These are phyloP conservation scores for Salix udensis DNA, from an alignment of 345 rosid genomes.

Conservation along the genomic window DNA sequence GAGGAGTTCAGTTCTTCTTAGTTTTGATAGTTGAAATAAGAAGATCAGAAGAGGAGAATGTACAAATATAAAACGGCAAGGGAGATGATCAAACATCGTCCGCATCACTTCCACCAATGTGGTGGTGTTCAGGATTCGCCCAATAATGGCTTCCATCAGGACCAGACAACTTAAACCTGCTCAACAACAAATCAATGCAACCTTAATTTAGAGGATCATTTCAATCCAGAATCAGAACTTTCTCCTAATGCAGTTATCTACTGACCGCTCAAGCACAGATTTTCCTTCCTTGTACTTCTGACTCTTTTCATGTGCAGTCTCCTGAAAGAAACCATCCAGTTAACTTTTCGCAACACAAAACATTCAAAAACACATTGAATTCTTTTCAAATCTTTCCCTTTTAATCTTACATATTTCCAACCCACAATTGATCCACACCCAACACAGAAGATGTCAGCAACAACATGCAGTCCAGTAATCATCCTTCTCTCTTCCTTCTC, in stretches of 20 bases:
- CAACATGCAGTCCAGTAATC: slow-evolving; percentile 87
- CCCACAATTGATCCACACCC: slow-evolving; percentile 95
- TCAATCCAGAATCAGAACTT: slow-evolving; percentile 6
- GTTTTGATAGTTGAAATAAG: slow-evolving; percentile 26
- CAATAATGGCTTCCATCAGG: slow-evolving; percentile 88
- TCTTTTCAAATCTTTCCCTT: background rate
- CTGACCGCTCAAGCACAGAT: slow-evolving; percentile 92
- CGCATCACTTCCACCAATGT: slow-evolving; percentile 82
- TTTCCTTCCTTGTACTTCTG: slow-evolving; percentile 99
- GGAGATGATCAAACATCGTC: slow-evolving; percentile 60
- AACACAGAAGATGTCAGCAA: slow-evolving; percentile 90
- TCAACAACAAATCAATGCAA: slow-evolving; percentile 27
- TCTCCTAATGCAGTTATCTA: slow-evolving; percentile 11
- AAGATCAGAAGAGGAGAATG: slow-evolving; percentile 30
- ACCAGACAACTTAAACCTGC: slow-evolving; percentile 85
- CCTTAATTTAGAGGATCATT: slow-evolving; percentile 4
- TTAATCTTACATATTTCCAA: slow-evolving; percentile 86
- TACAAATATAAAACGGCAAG: slow-evolving; percentile 30
- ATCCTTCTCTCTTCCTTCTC: slow-evolving; percentile 73
- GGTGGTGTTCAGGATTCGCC: slow-evolving; percentile 59
- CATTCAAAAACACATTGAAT: slow-evolving; percentile 7
- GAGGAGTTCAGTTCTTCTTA: slow-evolving; percentile 16
- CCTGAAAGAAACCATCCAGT: slow-evolving; percentile 51
- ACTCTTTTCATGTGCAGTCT: slow-evolving; percentile 73
- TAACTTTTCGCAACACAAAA: slow-evolving; percentile 22